Evolutionary conservation across 805 yeast species (phyloP), one percentile per base, ranked within the genome.

Genomic region (Kregervanrija pseudodelftensis): DNA sequence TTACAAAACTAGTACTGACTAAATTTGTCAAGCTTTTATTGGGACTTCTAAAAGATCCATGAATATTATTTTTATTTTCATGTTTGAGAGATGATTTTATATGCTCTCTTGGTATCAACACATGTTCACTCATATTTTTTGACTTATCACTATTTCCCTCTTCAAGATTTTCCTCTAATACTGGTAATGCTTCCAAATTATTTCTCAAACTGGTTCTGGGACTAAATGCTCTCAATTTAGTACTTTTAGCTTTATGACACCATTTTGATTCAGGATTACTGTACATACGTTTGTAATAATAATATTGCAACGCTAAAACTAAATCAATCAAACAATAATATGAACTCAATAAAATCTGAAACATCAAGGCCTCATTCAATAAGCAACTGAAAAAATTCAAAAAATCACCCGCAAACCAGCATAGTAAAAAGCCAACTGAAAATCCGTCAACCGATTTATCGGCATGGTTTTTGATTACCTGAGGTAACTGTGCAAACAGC

Each of bases 401-500:
- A 31, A 71, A 60, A 55, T 80, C 87, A 9, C 90, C 91, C 43
- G 70, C 56, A 48, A 79, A 72, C 89, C 89, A 83, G 45, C 78
- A 72, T 10, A 70, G 49, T 3, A 83, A 69, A 51, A 83, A 83
- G 5, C 71, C 69, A 31, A 76, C 68, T 11, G 86, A 78, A 16
- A 83, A 68, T 3, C 90, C 90, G 14, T 77, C 85, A 4, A 85
- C 85, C 2, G 85, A 74, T 49, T 79, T 74, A 53, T 68, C 68
- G 11, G 64, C 60, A 58, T 79, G 79, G 57, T 82, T 83, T 53
- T 73, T 68, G 46, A 72, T 61, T 11, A 82, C 80, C 56, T 83
- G 91, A 1, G 90, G 90, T 13, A 79, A 56, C 59, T 82, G 90
- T 3, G 90, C 90, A 59, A 82, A 79, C 33, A 82, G 66, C 90